A percentile compares a stretch with the other conserved stretches of the same genome.
These are phyloP conservation scores for Iris macrosiphon DNA, from an alignment of 106 monocot species.

Conservation along the genomic window DNA sequence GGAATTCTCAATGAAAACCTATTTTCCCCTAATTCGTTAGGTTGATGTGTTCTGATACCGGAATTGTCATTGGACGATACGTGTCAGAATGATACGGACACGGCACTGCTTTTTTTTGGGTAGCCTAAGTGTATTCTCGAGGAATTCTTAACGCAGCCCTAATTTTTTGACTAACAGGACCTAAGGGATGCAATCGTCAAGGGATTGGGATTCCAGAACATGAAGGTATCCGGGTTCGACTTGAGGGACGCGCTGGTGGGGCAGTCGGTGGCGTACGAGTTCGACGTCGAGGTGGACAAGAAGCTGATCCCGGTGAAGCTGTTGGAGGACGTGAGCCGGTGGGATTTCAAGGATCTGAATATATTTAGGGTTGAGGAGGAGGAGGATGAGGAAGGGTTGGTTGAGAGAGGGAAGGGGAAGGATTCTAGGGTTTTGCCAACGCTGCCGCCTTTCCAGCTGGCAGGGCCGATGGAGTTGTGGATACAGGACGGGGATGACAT, in stretches of 20 bases:
- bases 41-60: too few relatives aligned
- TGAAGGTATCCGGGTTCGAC: slow-evolving; percentile 79
- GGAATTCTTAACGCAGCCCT: neutral
- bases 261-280: slow-evolving; percentile 81
- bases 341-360: slow-evolving; percentile 61
- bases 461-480: slow-evolving; percentile 96
- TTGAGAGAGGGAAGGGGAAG: slow-evolving; percentile 20
- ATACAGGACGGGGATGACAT: slow-evolving; percentile 94
- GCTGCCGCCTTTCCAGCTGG: slow-evolving; percentile 76
- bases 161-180: slow-evolving; percentile 37
- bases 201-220: slow-evolving; percentile 51
- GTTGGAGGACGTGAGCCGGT: slow-evolving; percentile 71
- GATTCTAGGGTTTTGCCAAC: slow-evolving; percentile 29
- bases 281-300: slow-evolving; percentile 72
- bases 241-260: slow-evolving; percentile 67
- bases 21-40: too few relatives aligned
- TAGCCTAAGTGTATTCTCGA: too few relatives aligned
- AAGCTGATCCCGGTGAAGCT: slow-evolving; percentile 69
- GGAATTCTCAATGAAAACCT: too few relatives aligned
- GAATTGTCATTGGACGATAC: too few relatives aligned
- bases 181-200: slow-evolving; percentile 70
- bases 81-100: too few relatives aligned
- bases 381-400: slow-evolving; percentile 35
- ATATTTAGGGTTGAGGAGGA: slow-evolving; percentile 28
- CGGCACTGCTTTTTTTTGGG: too few relatives aligned